phyloP scores from a whole-genome alignment of 306 rosid genomes.

The Medicago truncatula region MtrunA17r5.0-ANR NC_053048.1:2745501-2746000 shows the following conservation, averaged over 20 bases:
- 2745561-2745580: neutral
- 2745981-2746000: too few relatives aligned
- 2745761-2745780: neutral
- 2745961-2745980: too few relatives aligned
- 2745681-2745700: neutral
- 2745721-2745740: neutral
- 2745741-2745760: neutral
- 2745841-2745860: too few relatives aligned
- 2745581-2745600: neutral
- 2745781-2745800: neutral
- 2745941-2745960: too few relatives aligned
- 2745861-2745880: neutral
- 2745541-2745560: neutral
- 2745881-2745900: neutral
- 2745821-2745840: neutral
- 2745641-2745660: conserved; percentile 5
- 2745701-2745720: neutral
- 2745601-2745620: neutral
- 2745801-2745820: neutral
- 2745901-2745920: neutral
- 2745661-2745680: neutral
- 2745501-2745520: neutral
- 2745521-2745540: neutral
- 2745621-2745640: conserved; percentile 10
- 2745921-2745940: too few relatives aligned